These are phyloP conservation scores for Elongisporangium undulatum DNA, from an alignment of 352 stramenopile genomes.

Conservation along the genomic window DNA sequence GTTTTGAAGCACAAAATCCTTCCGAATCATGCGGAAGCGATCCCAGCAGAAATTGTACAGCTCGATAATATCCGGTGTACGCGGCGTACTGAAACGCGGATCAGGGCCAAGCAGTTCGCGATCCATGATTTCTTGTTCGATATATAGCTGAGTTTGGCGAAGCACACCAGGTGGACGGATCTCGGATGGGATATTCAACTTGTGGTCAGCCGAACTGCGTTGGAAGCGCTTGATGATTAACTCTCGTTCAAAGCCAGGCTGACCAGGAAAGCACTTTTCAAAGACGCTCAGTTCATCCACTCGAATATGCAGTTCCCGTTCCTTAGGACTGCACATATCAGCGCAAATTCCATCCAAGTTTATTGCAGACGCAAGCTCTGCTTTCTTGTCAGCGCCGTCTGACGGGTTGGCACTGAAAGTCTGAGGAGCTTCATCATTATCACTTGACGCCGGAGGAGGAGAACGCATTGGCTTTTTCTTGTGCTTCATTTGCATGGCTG, in stretches of 20 bases:
- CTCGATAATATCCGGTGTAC: constrained; percentile 71
- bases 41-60: constrained; percentile 98
- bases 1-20: constrained; percentile 97
- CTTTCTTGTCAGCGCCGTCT: constrained; percentile 39
- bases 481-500: constrained; percentile 9
- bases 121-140: constrained; percentile 86
- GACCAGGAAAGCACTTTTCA: constrained; percentile 72
- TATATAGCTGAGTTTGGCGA: constrained; percentile 75
- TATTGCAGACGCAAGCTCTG: constrained; percentile 46
- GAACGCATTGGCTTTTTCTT: not conserved
- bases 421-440: not conserved
- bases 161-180: constrained; percentile 77
- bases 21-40: constrained; percentile 93
- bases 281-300: constrained; percentile 86
- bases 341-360: constrained; percentile 74
- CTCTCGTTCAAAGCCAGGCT: constrained; percentile 51
- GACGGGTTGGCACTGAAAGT: not conserved
- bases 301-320: constrained; percentile 81
- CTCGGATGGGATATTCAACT: constrained; percentile 78
- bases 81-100: constrained; percentile 63
- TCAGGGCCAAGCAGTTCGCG: constrained; percentile 58
- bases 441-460: not conserved
- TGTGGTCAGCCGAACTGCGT: constrained; percentile 81
- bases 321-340: constrained; percentile 82
- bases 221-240: constrained; percentile 88